Base-by-base conservation (phyloP, 2,329 filamentous ascomycete species). In the Zymoseptoria brevis region DNA sequence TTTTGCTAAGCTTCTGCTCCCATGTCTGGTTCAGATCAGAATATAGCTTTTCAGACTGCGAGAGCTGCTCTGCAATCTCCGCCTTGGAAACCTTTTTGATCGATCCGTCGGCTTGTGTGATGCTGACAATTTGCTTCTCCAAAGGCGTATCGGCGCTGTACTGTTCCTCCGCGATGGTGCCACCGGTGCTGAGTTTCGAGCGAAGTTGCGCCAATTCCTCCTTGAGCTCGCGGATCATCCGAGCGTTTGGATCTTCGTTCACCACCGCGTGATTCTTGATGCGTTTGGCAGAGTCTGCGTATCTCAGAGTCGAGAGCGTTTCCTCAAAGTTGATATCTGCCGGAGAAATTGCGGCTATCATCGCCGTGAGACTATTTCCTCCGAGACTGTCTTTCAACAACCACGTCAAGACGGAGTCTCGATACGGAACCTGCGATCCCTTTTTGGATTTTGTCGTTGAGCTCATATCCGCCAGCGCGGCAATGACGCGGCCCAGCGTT, bases 241-340 rank as follows among this genome's bases (percentile, higher is more conserved):
- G 88, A 61, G 94, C 94, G 72, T 99, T 99, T 53, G 94, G 93
- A 76, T 99, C 94, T 74, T 99, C 94, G 78, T 99, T 99, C 74
- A 99, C 89, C 55, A 99, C 94, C 59, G 94, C 94, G 74, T 99
- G 94, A 77, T 99, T 99, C 90, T 97, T 97, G 82, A 99, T 99
- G 68, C 94, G 87, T 78, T 99, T 99, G 24, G 94, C 94, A 7
- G 91, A 96, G 72, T 99, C 93, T 58, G 95, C 94, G 75, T 99
- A 99, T 70, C 95, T 86, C 26, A 99, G 81, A 0, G 94, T 99
- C 72, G 92, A 94, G 19, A 99, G 81, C 0, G 95, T 99, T 75
- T 99, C 94, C 66, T 99, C 94, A 72, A 96, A 97, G 76, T 99
- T 99, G 78, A 97, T 97, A 75, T 99, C 94, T 57, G 94, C 94